A percentile compares a stretch with the other conserved stretches of the same genome.
Evolutionary conservation across 345 rosid genomes (phyloP).

Genomic region (Diplotaxis tenuifolia): DNA sequence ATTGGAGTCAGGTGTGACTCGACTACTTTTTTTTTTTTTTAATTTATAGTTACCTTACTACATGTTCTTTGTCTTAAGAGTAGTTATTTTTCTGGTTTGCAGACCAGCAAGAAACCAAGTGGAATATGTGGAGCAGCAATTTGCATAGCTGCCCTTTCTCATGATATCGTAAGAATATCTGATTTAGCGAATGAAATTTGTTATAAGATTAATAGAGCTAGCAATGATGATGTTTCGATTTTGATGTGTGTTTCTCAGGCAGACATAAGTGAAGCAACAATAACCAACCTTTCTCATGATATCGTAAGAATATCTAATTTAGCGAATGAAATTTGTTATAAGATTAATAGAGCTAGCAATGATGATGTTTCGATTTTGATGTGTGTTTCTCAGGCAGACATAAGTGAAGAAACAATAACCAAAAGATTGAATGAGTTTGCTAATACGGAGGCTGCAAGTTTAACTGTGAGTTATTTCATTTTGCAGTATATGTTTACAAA

Average conservation of each 20-base stretch:
- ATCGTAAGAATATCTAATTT: no score
- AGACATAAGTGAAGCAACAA: no score
- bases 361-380: no score
- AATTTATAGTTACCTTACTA: not conserved
- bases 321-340: no score
- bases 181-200: not conserved
- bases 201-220: not conserved
- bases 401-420: constrained; percentile 87
- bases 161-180: no score
- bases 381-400: no score
- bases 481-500: not conserved
- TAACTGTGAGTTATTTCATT: no score
- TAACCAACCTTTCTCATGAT: no score
- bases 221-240: not conserved
- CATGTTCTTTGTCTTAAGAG: not conserved
- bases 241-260: no score
- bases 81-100: not conserved
- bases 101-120: not conserved
- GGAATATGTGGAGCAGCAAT: no score
- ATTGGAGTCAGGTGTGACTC: not conserved
- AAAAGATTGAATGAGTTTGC: constrained; percentile 84
- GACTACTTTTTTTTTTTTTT: not conserved
- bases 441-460: constrained; percentile 73
- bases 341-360: no score
- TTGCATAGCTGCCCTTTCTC: no score